A percentile compares a stretch with the other conserved stretches of the same genome.
phyloP scores from a whole-genome alignment of 2,329 filamentous ascomycete genomes.

The Fusarium aywerte region DNA sequence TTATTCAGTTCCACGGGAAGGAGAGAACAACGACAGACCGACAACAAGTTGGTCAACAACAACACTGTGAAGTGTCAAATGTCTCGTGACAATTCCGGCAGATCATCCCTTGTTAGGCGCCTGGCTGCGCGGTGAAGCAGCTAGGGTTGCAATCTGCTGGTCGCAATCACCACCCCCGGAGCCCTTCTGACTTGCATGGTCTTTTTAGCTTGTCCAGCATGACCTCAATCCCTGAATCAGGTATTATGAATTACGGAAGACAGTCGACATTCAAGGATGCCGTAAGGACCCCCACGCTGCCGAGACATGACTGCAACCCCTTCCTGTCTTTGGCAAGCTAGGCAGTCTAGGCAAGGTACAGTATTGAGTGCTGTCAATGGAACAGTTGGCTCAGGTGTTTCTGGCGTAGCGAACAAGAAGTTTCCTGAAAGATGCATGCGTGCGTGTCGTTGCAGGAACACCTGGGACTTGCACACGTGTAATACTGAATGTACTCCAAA shows the following conservation, averaged over 20 bases:
- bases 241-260: slow-evolving; percentile 36
- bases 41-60: neutral
- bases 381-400: neutral
- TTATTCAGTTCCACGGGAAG: slow-evolving; percentile 19
- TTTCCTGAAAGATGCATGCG: slow-evolving; percentile 12
- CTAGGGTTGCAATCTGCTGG: slow-evolving; percentile 3
- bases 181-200: slow-evolving; percentile 46
- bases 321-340: slow-evolving; percentile 14
- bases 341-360: too few species aligned
- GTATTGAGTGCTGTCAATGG: neutral
- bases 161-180: slow-evolving; percentile 32
- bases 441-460: slow-evolving; percentile 29
- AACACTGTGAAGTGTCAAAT: slow-evolving; percentile 33
- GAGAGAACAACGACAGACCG: neutral
- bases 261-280: slow-evolving; percentile 18
- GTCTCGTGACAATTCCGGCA: slow-evolving; percentile 42
- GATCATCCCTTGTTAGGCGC: slow-evolving; percentile 33
- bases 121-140: slow-evolving; percentile 6
- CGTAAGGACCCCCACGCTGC: slow-evolving; percentile 41
- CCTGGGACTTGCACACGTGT: slow-evolving; percentile 35
- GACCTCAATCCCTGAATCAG: slow-evolving; percentile 41
- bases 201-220: slow-evolving; percentile 31
- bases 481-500: slow-evolving; percentile 1
- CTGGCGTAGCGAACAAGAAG: neutral
- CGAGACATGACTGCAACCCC: slow-evolving; percentile 39